Evolutionary conservation across 129 eudicot genomes (phyloP).

Genomic region (Lonicera japonica): DNA sequence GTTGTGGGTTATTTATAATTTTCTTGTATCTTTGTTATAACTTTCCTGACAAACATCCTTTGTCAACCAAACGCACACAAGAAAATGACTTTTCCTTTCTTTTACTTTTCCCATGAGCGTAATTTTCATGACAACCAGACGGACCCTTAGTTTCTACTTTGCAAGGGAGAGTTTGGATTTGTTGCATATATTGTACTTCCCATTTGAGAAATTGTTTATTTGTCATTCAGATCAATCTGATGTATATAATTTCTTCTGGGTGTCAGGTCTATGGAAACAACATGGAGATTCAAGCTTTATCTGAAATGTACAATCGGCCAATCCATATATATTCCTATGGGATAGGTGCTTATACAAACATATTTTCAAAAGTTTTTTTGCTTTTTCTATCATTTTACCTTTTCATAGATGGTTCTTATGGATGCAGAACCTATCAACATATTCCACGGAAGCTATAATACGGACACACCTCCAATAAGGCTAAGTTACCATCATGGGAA

Average conservation of each 20-base stretch:
- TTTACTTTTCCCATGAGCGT: too few species aligned
- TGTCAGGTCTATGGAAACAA: constrained; percentile 93
- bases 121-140: too few species aligned
- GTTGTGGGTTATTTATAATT: too few species aligned
- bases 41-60: too few species aligned
- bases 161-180: too few species aligned
- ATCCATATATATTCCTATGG: constrained; percentile 94
- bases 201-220: too few species aligned
- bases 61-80: too few species aligned
- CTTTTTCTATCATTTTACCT: constrained; percentile 1
- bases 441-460: constrained; percentile 83
- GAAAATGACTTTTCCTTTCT: too few species aligned
- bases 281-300: constrained; percentile 85
- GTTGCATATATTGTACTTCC: too few species aligned
- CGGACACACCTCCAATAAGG: constrained; percentile 88
- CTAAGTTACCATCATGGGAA: constrained; percentile 95
- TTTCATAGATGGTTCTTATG: background rate
- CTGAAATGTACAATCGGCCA: constrained; percentile 98
- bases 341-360: constrained; percentile 44
- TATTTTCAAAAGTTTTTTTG: background rate
- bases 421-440: constrained; percentile 87
- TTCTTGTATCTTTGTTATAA: too few species aligned
- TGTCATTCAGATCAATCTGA: background rate
- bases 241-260: background rate
- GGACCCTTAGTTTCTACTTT: too few species aligned